Evolutionary conservation across 306 rosid species (phyloP).

Genomic region (Cucumis cinereus): DNA sequence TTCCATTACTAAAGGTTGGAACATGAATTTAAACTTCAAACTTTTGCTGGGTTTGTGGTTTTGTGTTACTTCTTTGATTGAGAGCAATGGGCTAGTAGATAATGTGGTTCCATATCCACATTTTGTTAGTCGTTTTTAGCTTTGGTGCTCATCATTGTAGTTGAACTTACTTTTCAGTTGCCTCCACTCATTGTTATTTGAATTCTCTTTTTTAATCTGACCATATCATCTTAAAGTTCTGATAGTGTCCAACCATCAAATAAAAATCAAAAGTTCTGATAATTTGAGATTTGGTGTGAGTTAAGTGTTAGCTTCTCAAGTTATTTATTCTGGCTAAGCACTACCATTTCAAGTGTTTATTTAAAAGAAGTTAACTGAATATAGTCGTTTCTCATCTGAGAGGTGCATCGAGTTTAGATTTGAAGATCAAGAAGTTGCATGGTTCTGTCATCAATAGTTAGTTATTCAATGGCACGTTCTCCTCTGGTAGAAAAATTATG

Average conservation of each 20-base stretch:
- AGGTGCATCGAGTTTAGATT: neutral
- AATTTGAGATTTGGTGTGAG: neutral
- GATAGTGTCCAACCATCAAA: too few relatives aligned
- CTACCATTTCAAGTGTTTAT: neutral
- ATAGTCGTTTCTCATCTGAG: neutral
- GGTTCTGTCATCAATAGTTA: neutral
- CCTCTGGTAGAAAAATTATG: neutral
- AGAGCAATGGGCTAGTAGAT: conserved; percentile 4
- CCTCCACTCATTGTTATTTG: neutral
- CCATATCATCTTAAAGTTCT: neutral
- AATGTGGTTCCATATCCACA: neutral
- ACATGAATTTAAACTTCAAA: conserved; percentile 1
- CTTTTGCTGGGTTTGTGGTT: conserved; percentile 8
- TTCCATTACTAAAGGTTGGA: conserved; percentile 93
- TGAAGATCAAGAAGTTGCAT: neutral
- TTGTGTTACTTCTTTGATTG: conserved; percentile 4
- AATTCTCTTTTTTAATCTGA: neutral
- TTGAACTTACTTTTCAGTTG: neutral
- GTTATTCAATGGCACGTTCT: neutral
- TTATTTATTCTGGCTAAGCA: neutral
- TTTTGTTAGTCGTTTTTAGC: neutral
- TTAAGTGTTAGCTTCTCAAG: neutral
- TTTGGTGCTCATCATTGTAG: neutral
- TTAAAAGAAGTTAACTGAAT: neutral
- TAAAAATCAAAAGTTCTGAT: neutral